Base-by-base conservation (phyloP, 108 stramenopile species). In the Ochromonas danica region DNA sequence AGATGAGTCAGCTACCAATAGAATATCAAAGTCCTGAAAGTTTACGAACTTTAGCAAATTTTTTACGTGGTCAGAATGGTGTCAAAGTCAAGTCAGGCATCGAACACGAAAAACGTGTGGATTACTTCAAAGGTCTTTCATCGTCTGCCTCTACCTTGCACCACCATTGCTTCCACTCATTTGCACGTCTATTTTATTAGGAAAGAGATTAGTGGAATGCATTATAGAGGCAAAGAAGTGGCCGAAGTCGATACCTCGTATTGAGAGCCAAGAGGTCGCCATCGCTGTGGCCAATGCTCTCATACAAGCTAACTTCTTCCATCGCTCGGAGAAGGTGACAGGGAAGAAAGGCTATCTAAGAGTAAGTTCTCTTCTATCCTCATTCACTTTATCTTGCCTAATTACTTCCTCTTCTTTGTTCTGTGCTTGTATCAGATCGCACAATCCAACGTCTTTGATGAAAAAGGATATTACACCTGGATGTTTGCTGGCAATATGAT, bases 391-490 rank as follows among this genome's bases (percentile, higher is more conserved):
- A 60, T 61, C 0, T 30, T 61, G 28, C 0, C 0, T 61, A 70
- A 1, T 40, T 0, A 40, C 67, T 40, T 0, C 1, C 41, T 0
- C 67, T 40, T 17, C 17, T 70, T 27, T 40, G 39, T 70, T n/a
- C n/a, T n/a, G n/a, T n/a, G n/a, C n/a, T n/a, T n/a, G n/a, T n/a
- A n/a, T n/a, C 61, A 61, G 61, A 62, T 61, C 1, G 28, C 61
- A 33, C 31, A 74, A n/a, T 17, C 61, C 3, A 82, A 30, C 42
- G 65, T 39, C 1, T 98, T 95, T 75, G 93, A 94, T 39, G 93
- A 94, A 79, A 85, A 90, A 6, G 97, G 94, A 36, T 94, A 93
- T 86, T 98, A 95, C 86, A 92, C 94, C 40, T 98, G 97, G 97
- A 89, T 96, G 45, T 98, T 93, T 83, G 92, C 95, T 79, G 97